These are phyloP conservation scores for Xanthoparmelia taractica DNA, from an alignment of 495 filamentous ascomycete species.

Conservation along the genomic window DNA sequence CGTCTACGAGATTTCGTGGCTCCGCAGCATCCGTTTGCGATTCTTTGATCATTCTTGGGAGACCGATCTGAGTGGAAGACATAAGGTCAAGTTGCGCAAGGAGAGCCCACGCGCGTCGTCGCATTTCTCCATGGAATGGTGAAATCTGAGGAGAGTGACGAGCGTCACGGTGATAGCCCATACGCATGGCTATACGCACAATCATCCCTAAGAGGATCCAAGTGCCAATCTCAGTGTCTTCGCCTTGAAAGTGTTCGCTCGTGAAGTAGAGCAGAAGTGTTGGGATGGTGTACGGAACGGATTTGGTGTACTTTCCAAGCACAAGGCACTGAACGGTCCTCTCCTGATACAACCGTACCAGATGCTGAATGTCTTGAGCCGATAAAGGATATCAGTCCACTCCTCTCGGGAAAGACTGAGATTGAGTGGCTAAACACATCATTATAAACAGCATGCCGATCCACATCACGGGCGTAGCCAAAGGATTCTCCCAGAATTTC, in stretches of 20 bases:
- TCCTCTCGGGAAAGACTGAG: background rate
- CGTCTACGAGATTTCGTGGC: constrained; percentile 38
- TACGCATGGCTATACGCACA: constrained; percentile 38
- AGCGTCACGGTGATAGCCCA: constrained; percentile 42
- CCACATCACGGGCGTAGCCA: constrained; percentile 25
- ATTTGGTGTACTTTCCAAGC: constrained; percentile 33
- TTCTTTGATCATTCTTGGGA: constrained; percentile 38
- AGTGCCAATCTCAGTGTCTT: constrained; percentile 35
- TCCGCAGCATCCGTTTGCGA: constrained; percentile 39
- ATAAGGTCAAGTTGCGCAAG: constrained; percentile 38
- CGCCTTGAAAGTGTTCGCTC: constrained; percentile 34
- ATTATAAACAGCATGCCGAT: constrained; percentile 32
- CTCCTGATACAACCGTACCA: constrained; percentile 25
- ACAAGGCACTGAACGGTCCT: constrained; percentile 32
- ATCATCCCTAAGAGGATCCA: constrained; percentile 36
- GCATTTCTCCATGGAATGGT: constrained; percentile 39
- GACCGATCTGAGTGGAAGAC: constrained; percentile 39
- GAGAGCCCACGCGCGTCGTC: constrained; percentile 37
- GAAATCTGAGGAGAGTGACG: constrained; percentile 36
- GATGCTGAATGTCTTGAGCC: background rate
- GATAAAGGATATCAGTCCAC: background rate
- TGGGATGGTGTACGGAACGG: constrained; percentile 34
- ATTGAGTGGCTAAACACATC: constrained; percentile 25
- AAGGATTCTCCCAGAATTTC: constrained; percentile 31
- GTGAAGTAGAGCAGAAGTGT: constrained; percentile 35